Conservation (phyloP, 495 filamentous ascomycete genomes). For the Podospora australis region DNA sequence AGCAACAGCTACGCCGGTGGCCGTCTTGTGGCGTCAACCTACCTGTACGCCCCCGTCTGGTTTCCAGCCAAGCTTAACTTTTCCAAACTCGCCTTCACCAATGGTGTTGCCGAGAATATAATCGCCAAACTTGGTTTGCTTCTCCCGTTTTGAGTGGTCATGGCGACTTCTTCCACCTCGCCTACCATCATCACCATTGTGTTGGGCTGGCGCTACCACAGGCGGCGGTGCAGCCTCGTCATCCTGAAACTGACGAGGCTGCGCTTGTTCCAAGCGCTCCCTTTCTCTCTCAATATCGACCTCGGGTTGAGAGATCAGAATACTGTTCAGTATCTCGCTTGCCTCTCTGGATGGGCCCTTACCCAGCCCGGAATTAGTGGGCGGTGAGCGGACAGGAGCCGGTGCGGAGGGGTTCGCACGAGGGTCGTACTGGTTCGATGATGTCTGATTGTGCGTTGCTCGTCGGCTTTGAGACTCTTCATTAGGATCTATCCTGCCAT, state of each 20-base stretch:
- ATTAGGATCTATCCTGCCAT: slow-evolving; percentile 24
- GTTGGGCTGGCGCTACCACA: slow-evolving; percentile 44
- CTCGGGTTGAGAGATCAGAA: slow-evolving; percentile 71
- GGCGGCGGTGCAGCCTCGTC: slow-evolving; percentile 50
- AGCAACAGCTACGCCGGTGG: slow-evolving; percentile 71
- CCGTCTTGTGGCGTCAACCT: slow-evolving; percentile 82
- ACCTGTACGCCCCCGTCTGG: slow-evolving; percentile 80
- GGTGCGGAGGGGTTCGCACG: slow-evolving; percentile 37
- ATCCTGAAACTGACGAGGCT: slow-evolving; percentile 39
- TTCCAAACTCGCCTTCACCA: slow-evolving; percentile 96
- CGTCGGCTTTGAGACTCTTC: slow-evolving; percentile 43
- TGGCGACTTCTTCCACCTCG: slow-evolving; percentile 65
- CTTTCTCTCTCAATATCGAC: slow-evolving; percentile 72
- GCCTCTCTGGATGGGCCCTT: slow-evolving; percentile 54
- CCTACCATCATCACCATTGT: slow-evolving; percentile 55
- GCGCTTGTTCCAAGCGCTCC: slow-evolving; percentile 60
- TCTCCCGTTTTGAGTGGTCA: slow-evolving; percentile 61
- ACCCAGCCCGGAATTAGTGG: slow-evolving; percentile 22
- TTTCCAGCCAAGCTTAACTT: slow-evolving; percentile 99
- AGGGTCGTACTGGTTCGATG: slow-evolving; percentile 42
- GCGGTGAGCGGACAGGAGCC: slow-evolving; percentile 36
- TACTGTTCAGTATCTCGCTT: slow-evolving; percentile 68
- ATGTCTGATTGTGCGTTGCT: slow-evolving; percentile 39
- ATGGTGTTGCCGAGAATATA: slow-evolving; percentile 96
- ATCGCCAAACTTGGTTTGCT: slow-evolving; percentile 86